phyloP scores from a whole-genome alignment of 1,284 basidiomycete genomes.

The Rhizopogon parksii region DNA sequence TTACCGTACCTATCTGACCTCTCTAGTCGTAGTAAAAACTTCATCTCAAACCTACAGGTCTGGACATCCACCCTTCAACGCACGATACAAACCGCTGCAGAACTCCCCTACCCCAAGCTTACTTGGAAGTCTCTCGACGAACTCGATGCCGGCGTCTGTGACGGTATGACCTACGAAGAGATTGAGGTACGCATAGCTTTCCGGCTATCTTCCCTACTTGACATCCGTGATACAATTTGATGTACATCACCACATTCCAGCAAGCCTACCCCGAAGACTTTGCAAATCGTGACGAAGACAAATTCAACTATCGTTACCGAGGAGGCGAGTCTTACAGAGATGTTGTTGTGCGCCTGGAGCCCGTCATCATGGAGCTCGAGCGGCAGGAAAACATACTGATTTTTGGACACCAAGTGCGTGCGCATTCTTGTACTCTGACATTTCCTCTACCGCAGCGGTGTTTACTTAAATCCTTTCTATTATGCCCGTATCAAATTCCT shows the following conservation, averaged over 20 bases:
- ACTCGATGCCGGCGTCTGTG: constrained; percentile 97
- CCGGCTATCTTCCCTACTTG: background rate
- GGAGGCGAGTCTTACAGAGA: constrained; percentile 95
- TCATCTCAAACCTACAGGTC: constrained; percentile 44
- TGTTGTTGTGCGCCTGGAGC: constrained; percentile 93
- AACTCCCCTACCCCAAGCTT: constrained; percentile 84
- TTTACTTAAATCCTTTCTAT: constrained; percentile 1
- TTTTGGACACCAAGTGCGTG: constrained; percentile 83
- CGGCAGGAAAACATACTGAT: constrained; percentile 96
- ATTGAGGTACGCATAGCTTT: constrained; percentile 64
- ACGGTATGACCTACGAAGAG: constrained; percentile 99
- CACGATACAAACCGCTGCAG: constrained; percentile 86
- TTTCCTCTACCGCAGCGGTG: background rate
- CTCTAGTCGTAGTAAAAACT: background rate
- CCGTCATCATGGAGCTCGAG: constrained; percentile 98
- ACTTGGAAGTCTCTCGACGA: constrained; percentile 99
- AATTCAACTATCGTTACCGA: constrained; percentile 98
- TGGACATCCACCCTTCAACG: constrained; percentile 96
- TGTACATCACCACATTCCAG: constrained; percentile 31
- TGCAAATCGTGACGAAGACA: constrained; percentile 97
- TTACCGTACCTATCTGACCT: constrained; percentile 55
- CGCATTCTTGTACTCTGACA: constrained; percentile 1
- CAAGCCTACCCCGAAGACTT: constrained; percentile 97
- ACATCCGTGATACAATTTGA: constrained; percentile 1
- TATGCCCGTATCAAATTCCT: background rate